phyloP scores from a whole-genome alignment of 305 asterid species.

The Plantago coronopus region DNA sequence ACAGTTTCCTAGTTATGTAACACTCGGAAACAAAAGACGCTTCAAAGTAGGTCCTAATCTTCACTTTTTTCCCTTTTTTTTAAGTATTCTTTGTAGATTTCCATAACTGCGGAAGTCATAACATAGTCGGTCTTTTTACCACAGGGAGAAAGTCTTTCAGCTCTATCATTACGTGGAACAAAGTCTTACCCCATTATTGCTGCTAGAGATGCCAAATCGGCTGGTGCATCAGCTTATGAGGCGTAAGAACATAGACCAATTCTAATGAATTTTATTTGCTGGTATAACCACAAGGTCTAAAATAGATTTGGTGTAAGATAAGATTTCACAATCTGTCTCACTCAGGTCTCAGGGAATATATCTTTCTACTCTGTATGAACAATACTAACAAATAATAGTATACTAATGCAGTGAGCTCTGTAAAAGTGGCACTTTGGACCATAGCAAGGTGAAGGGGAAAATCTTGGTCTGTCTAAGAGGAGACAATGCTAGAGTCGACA shows the following conservation, averaged over 20 bases:
- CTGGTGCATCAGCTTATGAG: slow-evolving; percentile 40
- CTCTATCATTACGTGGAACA: slow-evolving; percentile 39
- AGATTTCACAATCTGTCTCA: no score
- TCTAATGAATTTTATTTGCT: neutral
- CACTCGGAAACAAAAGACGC: slow-evolving; percentile 48
- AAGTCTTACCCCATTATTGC: slow-evolving; percentile 47
- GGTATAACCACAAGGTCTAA: no score
- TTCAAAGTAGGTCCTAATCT: slow-evolving; percentile 32
- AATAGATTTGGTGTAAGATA: no score
- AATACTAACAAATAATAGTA: neutral
- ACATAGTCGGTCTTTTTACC: neutral
- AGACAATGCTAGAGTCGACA: slow-evolving; percentile 74
- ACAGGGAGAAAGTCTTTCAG: slow-evolving; percentile 83
- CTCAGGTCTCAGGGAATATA: no score
- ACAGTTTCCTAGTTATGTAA: slow-evolving; percentile 57
- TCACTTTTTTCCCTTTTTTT: neutral
- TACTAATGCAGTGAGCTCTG: slow-evolving; percentile 54
- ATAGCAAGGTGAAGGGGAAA: slow-evolving; percentile 63
- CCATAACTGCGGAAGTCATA: neutral
- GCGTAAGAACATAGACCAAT: slow-evolving; percentile 46
- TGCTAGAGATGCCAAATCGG: slow-evolving; percentile 51
- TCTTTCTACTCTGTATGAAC: no score
- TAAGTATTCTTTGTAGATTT: neutral
- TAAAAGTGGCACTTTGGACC: slow-evolving; percentile 65
- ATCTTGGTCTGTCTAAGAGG: slow-evolving; percentile 84